Evolutionary conservation across 257 asterid genomes (phyloP), one percentile per base, ranked within the genome.

Genomic region (Voacanga thouarsii): DNA sequence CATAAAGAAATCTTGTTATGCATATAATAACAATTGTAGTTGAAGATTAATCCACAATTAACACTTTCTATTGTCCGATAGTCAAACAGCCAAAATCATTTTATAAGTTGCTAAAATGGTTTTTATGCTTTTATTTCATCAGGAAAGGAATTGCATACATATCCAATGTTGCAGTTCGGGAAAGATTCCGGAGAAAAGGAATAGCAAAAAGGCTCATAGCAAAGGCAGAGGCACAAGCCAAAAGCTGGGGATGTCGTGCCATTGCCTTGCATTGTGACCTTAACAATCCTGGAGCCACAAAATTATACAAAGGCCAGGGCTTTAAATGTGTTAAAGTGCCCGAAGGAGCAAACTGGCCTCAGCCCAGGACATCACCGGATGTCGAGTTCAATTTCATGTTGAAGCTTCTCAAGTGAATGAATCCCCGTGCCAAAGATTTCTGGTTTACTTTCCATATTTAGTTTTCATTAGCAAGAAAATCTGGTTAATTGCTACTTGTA

Each of bases 81-180:
- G 37, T 18, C 24, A 18, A 18, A 49, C 15, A 6, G 47, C 47
- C 47, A 44, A 44, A 55, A 55, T 19, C 24, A 24, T 65, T 71
- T 33, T 71, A 3, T 47, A 30, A 24, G 39, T 23, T 69, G 6
- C 76, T 68, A 4, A 18, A 8, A 23, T 33, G 10, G 33, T 50
- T 74, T 41, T 67, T 3, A 43, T 28, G n/a, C 8, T 44, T 74
- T 21, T 9, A 1, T 28, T 45, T 59, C 28, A 55, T 61, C 75
- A 94, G 98, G 95, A 90, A 87, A 71, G 95, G 95, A 79, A 88
- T 94, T 63, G 97, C 99, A 0, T 94, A 94, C 72, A 83, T 94
- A 90, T 94, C 98, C 56, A 94, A 94, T 41, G 97, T 94, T 56
- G 98, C 97, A 0, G 96, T 94, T 11, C 91, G 90, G 44, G 95